Percentiles rank a stretch among this genome's conserved stretches.
Evolutionary conservation across 148 eudicot species (phyloP).

Genomic region (Oxyria digyna): DNA sequence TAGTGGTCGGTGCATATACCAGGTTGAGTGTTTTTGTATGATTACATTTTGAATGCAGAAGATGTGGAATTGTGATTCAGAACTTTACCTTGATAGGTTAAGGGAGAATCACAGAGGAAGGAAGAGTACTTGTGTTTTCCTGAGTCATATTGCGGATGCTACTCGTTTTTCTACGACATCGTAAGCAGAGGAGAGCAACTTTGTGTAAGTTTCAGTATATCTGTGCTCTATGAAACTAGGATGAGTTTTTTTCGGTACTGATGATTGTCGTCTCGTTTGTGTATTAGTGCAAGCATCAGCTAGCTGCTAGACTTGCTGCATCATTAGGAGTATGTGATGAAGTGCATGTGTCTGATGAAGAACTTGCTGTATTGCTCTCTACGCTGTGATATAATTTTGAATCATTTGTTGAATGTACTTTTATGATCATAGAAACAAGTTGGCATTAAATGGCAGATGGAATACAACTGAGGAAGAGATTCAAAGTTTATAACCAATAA

Average conservation of each 20-base stretch:
- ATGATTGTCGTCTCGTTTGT: not conserved
- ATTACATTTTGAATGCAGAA: not conserved
- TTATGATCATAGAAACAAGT: not conserved
- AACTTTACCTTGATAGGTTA: slow-evolving; percentile 32
- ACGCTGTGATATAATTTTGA: slow-evolving; percentile 26
- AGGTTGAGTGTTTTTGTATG: slow-evolving; percentile 27
- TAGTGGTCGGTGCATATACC: slow-evolving; percentile 71
- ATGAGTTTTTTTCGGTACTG: not conserved
- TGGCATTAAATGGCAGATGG: not conserved
- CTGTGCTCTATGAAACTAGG: not conserved
- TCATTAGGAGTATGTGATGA: slow-evolving; percentile 53
- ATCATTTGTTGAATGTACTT: not conserved
- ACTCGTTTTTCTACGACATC: slow-evolving; percentile 86
- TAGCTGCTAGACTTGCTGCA: slow-evolving; percentile 88
- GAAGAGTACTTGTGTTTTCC: slow-evolving; percentile 82
- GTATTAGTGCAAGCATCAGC: slow-evolving; percentile 84
- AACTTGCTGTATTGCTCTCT: slow-evolving; percentile 64
- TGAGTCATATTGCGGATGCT: slow-evolving; percentile 80
- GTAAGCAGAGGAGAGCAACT: slow-evolving; percentile 86
- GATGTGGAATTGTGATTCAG: not conserved
- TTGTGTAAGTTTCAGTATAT: slow-evolving; percentile 44
- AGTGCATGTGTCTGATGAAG: slow-evolving; percentile 61
- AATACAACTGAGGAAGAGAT: not conserved
- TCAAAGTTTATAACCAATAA: not conserved
- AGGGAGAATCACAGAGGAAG: slow-evolving; percentile 77